Evolutionary conservation across 164 flowering plant species (phyloP).

Genomic region (Paratinospora sagittata): DNA sequence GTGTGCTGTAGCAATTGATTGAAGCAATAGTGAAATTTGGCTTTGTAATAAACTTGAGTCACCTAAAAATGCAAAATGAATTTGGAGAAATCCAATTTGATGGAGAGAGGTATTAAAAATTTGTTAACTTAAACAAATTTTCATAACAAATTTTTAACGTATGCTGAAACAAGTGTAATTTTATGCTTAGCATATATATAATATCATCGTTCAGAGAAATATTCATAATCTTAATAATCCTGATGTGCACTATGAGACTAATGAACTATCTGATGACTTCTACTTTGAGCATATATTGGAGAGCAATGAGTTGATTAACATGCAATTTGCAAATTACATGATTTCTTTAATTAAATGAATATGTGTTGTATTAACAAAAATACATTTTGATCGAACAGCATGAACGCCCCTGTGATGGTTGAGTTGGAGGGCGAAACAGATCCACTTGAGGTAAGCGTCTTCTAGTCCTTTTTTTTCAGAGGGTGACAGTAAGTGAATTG

Average conservation of each 20-base stretch:
- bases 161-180: too few relatives aligned
- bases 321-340: background rate
- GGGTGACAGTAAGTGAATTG: background rate
- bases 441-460: slow-evolving; percentile 50
- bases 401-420: slow-evolving; percentile 78
- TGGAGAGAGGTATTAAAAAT: too few relatives aligned
- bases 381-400: slow-evolving; percentile 27
- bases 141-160: too few relatives aligned
- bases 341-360: background rate
- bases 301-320: background rate
- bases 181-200: too few relatives aligned
- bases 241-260: background rate
- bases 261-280: background rate
- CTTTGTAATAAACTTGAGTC: too few relatives aligned
- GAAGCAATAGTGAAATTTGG: too few relatives aligned
- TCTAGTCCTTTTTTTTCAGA: background rate
- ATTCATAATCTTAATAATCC: background rate
- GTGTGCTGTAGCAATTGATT: background rate
- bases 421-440: slow-evolving; percentile 72
- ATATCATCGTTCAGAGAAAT: too few relatives aligned
- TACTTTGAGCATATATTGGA: background rate
- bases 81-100: too few relatives aligned
- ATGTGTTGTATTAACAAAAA: background rate
- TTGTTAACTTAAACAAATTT: too few relatives aligned
- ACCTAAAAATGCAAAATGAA: too few relatives aligned